Evolutionary conservation across 257 asterid species (phyloP), one percentile per base, ranked within the genome.

Genomic region (Echium plantagineum): DNA sequence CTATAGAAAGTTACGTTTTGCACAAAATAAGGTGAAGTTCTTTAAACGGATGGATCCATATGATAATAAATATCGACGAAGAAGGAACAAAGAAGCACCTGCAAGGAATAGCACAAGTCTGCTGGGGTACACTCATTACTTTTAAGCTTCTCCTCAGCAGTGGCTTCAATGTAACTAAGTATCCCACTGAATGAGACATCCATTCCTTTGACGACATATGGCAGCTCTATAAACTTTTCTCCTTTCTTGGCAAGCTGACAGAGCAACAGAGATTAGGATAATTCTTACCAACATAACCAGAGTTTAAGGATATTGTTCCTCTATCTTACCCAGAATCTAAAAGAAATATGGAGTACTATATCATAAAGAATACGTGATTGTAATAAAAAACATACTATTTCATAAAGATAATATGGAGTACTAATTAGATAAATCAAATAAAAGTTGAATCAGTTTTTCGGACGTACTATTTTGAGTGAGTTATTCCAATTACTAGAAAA

Each of bases 131-230:
- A 77, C 73, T 77, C 73, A 12, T 72, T 62, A 16, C 30, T 67
- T 58, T 87, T 85, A 48, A 87, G 96, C 78, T 84, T 80, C 81
- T 88, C 95, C 67, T 80, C 87, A 1, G 98, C 89, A 1, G 95
- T 87, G 52, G 86, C 77, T 76, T 90, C 98, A 64, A 91, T 91
- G 61, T 76, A 84, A 75, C 98, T 91, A 80, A 91, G 64, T 69
- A 91, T 85, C 63, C 98, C 98, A 72, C 98, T 91, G 68, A 91
- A 91, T 15, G 98, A 91, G 48, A 91, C 96, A 68, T 91, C 98
- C 98, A 91, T 91, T 66, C 98, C 98, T 80, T 91, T 91, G 61
- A 91, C 98, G 47, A 64, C 98, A 61, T 91, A 91, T 10, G 98
- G 98, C 53, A 91, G 94, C 62, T 91, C 98, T 30, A 91, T 85